Conservation (phyloP, 495 filamentous ascomycete genomes). For the Amphirosellinia nigrospora region DNA sequence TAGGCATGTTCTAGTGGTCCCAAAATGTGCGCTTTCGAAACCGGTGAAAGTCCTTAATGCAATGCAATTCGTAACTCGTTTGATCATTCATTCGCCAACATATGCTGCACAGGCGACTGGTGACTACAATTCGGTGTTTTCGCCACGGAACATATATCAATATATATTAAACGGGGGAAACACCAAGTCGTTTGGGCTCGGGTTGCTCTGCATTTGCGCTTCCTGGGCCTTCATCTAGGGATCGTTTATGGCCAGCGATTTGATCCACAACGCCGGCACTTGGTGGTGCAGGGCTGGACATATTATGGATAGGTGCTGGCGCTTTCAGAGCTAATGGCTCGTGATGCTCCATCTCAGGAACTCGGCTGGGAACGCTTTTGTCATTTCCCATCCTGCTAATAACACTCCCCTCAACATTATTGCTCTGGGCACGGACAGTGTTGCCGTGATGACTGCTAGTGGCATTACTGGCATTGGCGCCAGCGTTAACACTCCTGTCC, state of each 20-base stretch:
- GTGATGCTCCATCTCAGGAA: neutral
- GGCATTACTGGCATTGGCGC: neutral
- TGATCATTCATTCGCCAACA: slow-evolving; percentile 19
- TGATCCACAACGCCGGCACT: slow-evolving; percentile 42
- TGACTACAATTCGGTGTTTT: neutral
- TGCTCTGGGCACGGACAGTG: neutral
- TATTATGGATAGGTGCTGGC: slow-evolving; percentile 29
- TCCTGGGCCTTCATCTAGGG: slow-evolving; percentile 39
- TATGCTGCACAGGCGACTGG: neutral
- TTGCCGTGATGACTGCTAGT: neutral
- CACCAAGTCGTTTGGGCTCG: slow-evolving; percentile 34
- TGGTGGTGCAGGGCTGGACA: slow-evolving; percentile 38
- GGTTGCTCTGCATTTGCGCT: slow-evolving; percentile 36
- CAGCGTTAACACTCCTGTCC: neutral
- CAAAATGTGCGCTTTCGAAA: slow-evolving; percentile 6
- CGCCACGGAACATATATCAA: neutral
- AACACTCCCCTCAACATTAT: neutral
- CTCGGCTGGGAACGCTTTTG: neutral
- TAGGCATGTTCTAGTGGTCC: neutral
- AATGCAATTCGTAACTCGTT: slow-evolving; percentile 27
- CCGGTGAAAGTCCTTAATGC: slow-evolving; percentile 10
- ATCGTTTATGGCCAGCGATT: slow-evolving; percentile 39
- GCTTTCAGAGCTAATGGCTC: slow-evolving; percentile 12
- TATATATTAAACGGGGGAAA: slow-evolving; percentile 26
- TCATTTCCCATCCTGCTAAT: slow-evolving; percentile 15